Evolutionary conservation across 2,329 filamentous ascomycete genomes (phyloP).

Genomic region (Atkinsonella hypoxylon): DNA sequence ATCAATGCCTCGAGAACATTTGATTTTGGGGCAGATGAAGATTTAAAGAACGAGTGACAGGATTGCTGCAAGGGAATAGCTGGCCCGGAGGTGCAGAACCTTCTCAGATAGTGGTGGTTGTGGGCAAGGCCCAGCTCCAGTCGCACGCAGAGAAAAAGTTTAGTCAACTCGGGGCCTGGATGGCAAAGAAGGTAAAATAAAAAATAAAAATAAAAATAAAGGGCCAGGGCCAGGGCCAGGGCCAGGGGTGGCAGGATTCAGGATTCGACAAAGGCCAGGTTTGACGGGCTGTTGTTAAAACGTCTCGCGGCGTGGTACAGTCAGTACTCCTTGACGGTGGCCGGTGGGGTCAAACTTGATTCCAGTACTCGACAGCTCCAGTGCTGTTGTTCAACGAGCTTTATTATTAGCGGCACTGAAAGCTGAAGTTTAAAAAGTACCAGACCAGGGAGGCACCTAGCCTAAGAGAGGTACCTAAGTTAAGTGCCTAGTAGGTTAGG

Average conservation of each 20-base stretch:
- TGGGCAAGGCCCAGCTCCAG: conserved; percentile 1
- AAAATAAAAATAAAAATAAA: too few relatives aligned
- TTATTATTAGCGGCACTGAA: neutral
- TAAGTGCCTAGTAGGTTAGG: too few relatives aligned
- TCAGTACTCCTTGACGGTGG: too few relatives aligned
- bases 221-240: too few relatives aligned
- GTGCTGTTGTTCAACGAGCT: neutral
- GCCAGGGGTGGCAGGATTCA: too few relatives aligned
- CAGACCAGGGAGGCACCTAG: neutral
- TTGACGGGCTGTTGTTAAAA: neutral
- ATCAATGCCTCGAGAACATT: neutral
- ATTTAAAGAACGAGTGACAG: conserved; percentile 2
- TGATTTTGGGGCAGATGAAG: neutral
- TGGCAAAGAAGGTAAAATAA: neutral
- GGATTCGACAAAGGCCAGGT: neutral
- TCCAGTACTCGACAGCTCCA: neutral
- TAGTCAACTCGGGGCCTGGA: neutral
- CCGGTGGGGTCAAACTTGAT: neutral
- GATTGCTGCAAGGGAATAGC: neutral
- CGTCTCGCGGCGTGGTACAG: neutral
- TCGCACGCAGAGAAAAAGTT: neutral
- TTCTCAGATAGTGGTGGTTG: conserved; percentile 1
- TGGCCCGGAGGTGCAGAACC: neutral
- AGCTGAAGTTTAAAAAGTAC: neutral
- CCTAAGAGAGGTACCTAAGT: too few relatives aligned